Evolutionary conservation across 176 grass and related monocot genomes (phyloP).

Genomic region (Rhynchospora breviuscula): DNA sequence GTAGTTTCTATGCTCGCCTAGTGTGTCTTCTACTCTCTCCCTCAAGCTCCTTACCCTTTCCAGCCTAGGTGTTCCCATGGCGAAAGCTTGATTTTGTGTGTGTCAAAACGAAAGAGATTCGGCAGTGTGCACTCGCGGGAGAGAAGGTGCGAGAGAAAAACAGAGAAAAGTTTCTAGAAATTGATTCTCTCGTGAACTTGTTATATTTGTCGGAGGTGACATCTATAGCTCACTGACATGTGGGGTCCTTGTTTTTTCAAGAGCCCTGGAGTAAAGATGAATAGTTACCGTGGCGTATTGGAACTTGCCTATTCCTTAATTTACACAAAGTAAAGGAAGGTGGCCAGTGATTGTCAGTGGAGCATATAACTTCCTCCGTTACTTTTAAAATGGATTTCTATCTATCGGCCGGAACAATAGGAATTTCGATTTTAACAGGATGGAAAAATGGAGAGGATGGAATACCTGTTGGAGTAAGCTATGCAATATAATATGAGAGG

Average conservation of each 20-base stretch:
- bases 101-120: neutral
- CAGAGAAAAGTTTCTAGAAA: neutral
- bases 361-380: neutral
- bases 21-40: conserved; percentile 86
- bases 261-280: neutral
- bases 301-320: neutral
- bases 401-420: too few species aligned
- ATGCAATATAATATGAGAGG: neutral
- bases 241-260: neutral
- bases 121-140: neutral
- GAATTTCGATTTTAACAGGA: too few species aligned
- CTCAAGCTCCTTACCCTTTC: conserved; percentile 53
- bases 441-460: neutral
- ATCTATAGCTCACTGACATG: neutral
- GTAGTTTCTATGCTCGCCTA: conserved; percentile 82
- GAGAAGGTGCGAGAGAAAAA: conserved; percentile 3
- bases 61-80: conserved; percentile 63
- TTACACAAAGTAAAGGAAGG: neutral
- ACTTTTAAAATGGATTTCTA: neutral
- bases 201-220: neutral
- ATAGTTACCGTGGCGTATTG: neutral
- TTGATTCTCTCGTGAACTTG: neutral
- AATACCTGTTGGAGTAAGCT: neutral
- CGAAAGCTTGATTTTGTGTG: neutral
- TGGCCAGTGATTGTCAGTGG: neutral